Conservation (phyloP, 2,329 filamentous ascomycete species). For the Fusarium udum region DNA sequence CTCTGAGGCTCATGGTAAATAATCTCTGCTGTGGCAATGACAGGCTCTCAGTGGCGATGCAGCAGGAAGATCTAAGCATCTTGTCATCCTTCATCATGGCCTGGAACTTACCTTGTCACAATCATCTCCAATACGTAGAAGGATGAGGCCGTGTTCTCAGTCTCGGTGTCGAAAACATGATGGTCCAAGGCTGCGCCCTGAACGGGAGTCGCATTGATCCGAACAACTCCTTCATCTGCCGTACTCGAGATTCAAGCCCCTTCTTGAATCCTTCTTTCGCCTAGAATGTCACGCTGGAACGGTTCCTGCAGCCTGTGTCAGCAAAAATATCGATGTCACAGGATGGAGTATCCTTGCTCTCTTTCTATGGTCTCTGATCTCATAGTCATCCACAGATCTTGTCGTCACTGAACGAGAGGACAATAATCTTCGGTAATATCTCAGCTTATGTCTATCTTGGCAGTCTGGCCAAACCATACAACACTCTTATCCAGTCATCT, state of each 20-base stretch:
- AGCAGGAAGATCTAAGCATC: background rate
- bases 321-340: background rate
- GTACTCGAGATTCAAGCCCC: background rate
- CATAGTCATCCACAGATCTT: background rate
- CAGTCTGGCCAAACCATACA: background rate
- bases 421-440: background rate
- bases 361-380: background rate
- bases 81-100: background rate
- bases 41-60: background rate
- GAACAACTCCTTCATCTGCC: background rate
- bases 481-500: background rate
- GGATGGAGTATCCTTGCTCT: accelerated
- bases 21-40: background rate
- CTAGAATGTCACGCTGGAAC: background rate
- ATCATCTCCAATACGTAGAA: background rate
- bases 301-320: background rate
- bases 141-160: background rate
- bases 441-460: background rate
- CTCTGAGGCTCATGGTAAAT: background rate
- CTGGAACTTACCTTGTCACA: background rate
- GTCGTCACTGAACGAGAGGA: background rate
- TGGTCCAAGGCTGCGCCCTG: background rate
- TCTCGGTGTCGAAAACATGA: background rate
- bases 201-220: background rate
- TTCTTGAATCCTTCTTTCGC: background rate